Percentiles rank a stretch among this genome's conserved stretches.
Evolutionary conservation across 768 basidiomycete genomes (phyloP).

Genomic region (Trametes villosa): DNA sequence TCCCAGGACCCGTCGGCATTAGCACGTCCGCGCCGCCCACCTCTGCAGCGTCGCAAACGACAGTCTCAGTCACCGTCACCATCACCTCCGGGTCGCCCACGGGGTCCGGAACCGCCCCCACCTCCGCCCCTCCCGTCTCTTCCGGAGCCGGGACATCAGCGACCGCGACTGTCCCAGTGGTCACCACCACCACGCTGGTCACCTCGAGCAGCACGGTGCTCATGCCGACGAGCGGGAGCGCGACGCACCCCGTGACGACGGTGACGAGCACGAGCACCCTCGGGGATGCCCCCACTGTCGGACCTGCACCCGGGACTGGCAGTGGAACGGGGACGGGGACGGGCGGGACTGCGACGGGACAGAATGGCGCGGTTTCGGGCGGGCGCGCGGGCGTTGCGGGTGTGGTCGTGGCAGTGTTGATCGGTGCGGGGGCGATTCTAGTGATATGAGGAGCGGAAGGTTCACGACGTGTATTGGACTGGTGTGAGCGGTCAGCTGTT

Average conservation of each 20-base stretch:
- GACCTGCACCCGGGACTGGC: not conserved
- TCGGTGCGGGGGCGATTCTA: too few relatives aligned
- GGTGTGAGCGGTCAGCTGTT: too few relatives aligned
- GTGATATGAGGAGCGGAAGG: too few relatives aligned
- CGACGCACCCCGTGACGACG: constrained; percentile 4
- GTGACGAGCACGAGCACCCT: constrained; percentile 17
- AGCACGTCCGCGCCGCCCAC: constrained; percentile 6
- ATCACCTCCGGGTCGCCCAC: not conserved
- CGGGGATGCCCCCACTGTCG: not conserved
- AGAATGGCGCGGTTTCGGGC: not conserved
- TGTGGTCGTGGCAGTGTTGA: too few relatives aligned
- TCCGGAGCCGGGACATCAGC: not conserved
- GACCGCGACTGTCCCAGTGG: not conserved
- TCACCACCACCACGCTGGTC: constrained; percentile 9
- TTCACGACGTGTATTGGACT: too few relatives aligned
- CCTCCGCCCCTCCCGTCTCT: not conserved
- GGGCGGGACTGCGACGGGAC: not conserved
- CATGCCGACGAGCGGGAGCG: not conserved
- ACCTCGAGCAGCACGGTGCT: constrained; percentile 11
- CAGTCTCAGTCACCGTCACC: constrained; percentile 16
- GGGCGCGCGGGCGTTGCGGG: too few relatives aligned
- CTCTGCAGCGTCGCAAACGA: not conserved
- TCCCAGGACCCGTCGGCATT: constrained; percentile 1
- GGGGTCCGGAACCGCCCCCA: not conserved
- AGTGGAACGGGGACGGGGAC: not conserved